These are phyloP conservation scores for Aphanocladium album DNA, from an alignment of 2,329 filamentous ascomycete genomes.

Conservation along the genomic window DNA sequence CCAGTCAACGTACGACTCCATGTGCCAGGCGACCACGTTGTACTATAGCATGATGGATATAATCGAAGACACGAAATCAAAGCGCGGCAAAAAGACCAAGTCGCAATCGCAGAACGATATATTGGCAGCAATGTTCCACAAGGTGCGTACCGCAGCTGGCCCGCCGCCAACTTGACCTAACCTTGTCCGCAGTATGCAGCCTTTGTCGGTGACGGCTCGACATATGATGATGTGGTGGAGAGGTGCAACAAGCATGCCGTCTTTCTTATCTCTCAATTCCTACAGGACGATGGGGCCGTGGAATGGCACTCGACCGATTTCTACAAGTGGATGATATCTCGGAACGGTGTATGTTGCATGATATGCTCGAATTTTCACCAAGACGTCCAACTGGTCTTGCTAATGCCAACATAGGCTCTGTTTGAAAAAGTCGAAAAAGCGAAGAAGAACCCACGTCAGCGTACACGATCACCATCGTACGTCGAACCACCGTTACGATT, in stretches of 20 bases:
- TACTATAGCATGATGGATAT: slow-evolving; percentile 59
- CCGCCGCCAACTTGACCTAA: not conserved
- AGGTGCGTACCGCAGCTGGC: slow-evolving; percentile 19
- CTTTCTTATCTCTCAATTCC: slow-evolving; percentile 50
- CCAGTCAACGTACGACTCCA: slow-evolving; percentile 49
- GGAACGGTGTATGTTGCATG: slow-evolving; percentile 34
- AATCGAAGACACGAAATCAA: slow-evolving; percentile 37
- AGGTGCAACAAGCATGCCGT: slow-evolving; percentile 44
- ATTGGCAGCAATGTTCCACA: slow-evolving; percentile 27
- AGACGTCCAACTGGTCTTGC: not conserved
- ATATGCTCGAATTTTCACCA: not conserved
- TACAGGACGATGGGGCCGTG: slow-evolving; percentile 31
- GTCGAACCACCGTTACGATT: not conserved
- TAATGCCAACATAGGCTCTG: slow-evolving; percentile 21
- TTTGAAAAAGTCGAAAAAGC: slow-evolving; percentile 20
- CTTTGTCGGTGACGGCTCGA: slow-evolving; percentile 47
- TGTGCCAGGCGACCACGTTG: slow-evolving; percentile 58
- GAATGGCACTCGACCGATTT: slow-evolving; percentile 44
- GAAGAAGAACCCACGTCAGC: slow-evolving; percentile 19
- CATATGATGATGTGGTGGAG: slow-evolving; percentile 43
- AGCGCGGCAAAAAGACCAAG: slow-evolving; percentile 22
- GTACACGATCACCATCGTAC: slow-evolving; percentile 3
- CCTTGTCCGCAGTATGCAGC: slow-evolving; percentile 40
- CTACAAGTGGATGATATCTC: slow-evolving; percentile 41
- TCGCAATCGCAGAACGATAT: slow-evolving; percentile 27